Percentiles rank a stretch among this genome's conserved stretches.
phyloP scores from a whole-genome alignment of 2,329 filamentous ascomycete species.

The Colletotrichum cereale region DNA sequence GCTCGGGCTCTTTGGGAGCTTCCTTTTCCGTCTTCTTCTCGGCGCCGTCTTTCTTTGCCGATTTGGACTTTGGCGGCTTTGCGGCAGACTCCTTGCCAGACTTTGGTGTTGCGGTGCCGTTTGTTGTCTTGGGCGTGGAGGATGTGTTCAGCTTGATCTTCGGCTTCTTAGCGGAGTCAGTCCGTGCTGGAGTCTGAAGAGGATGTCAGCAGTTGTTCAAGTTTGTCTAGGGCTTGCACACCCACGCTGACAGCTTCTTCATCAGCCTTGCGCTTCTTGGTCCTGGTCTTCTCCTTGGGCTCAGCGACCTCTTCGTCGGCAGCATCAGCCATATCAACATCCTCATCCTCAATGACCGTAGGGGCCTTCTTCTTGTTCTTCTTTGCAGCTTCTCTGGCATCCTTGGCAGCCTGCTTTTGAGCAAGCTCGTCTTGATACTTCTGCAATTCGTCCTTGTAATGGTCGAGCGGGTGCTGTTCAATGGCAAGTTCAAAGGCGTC shows the following conservation, averaged over 20 bases:
- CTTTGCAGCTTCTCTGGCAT: slow-evolving; percentile 62
- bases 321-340: slow-evolving; percentile 72
- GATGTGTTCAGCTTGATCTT: slow-evolving; percentile 75
- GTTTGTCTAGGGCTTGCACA: neutral
- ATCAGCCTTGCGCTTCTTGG: slow-evolving; percentile 87
- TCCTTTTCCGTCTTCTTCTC: slow-evolving; percentile 70
- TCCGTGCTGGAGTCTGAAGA: slow-evolving; percentile 65
- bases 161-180: slow-evolving; percentile 75
- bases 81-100: slow-evolving; percentile 64
- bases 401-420: slow-evolving; percentile 65
- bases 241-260: slow-evolving; percentile 73
- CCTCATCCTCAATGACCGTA: slow-evolving; percentile 66
- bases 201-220: neutral
- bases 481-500: slow-evolving; percentile 84
- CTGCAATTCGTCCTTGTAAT: slow-evolving; percentile 85
- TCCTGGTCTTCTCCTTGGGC: slow-evolving; percentile 80
- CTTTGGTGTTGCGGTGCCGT: slow-evolving; percentile 70
- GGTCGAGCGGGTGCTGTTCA: slow-evolving; percentile 80
- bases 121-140: slow-evolving; percentile 76
- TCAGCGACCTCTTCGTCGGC: slow-evolving; percentile 67
- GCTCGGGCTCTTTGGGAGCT: slow-evolving; percentile 66
- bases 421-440: slow-evolving; percentile 76
- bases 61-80: slow-evolving; percentile 68
- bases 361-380: slow-evolving; percentile 62
- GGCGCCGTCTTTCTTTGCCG: slow-evolving; percentile 63